Evolutionary conservation across 2,329 filamentous ascomycete genomes (phyloP).

Genomic region (Diaporthe caulivora): DNA sequence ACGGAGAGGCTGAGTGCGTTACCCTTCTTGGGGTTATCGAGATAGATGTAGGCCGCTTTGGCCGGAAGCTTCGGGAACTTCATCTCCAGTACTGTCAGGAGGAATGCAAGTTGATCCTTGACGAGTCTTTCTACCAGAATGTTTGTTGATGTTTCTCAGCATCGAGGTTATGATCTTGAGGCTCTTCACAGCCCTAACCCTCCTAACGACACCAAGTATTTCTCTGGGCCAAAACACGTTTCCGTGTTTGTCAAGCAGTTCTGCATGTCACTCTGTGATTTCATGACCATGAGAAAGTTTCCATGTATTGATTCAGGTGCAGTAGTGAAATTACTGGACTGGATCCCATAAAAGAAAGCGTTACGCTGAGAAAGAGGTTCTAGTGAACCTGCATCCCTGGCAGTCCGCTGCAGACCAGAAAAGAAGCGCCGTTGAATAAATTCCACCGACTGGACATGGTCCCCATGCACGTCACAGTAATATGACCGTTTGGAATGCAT

Average conservation of each 20-base stretch:
- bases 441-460: too few species aligned
- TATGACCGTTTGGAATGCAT: too few species aligned
- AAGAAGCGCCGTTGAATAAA: too few species aligned
- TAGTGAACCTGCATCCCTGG: neutral
- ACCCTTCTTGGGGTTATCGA: conserved; percentile 44
- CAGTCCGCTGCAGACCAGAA: neutral
- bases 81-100: neutral
- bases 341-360: neutral
- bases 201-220: neutral
- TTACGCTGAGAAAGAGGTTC: neutral
- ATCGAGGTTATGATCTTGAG: neutral
- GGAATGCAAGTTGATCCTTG: too few species aligned
- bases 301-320: too few species aligned
- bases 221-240: neutral
- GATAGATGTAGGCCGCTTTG: conserved; percentile 45
- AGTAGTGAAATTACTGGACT: neutral
- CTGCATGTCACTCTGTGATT: neutral
- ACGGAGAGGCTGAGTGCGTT: conserved; percentile 46
- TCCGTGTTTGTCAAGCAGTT: neutral
- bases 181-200: neutral
- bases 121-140: neutral
- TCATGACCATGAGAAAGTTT: neutral
- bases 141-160: neutral
- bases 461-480: too few species aligned
- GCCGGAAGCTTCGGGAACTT: conserved; percentile 44